Base-by-base conservation (phyloP, 2,329 filamentous ascomycete genomes). In the Teratosphaeriaceae sp. region DNA sequence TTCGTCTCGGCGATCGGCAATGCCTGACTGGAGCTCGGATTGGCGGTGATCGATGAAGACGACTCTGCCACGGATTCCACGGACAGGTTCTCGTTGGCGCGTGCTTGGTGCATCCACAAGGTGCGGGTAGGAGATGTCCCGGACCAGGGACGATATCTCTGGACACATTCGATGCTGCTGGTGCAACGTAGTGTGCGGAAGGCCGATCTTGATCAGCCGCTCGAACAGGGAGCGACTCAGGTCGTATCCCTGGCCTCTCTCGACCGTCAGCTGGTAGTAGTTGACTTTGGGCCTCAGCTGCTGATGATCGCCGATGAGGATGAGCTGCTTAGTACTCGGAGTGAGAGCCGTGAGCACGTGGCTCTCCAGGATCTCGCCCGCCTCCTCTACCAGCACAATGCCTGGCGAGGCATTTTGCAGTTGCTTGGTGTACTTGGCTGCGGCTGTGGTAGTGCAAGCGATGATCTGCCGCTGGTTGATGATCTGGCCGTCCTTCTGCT, bases 161-260 rank as follows among this genome's bases (percentile, higher is more conserved):
- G 82, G 82, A 40, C 75, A 71, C 80, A 86, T 86, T 8, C 82
- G 71, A 12, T 79, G 66, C 56, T 87, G 82, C 0, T 70, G 73
- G 7, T 78, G 64, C 2, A 85, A 44, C 55, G 62, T 38, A 61
- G 67, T 24, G 66, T 51, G 47, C 0, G 51, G 49, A 27, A 50
- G 38, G 16, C 46, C 42, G 11, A 36, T 11, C 15, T 40, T 7
- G 36, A 69, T 67, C 5, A 82, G 63, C 1, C 80, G 64, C 58
- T 84, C 80, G 45, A 84, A 83, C 5, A 80, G 61, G 1, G 75
- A 79, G 22, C 71, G 65, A 44, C 84, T 78, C 0, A 84, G 62
- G 1, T 73, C 69, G 49, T 75, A 80, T 0, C 78, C 78, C 9
- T 61, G 58, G 0, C 64, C 59, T 22, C 69, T 76, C 13, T 76